Evolutionary conservation across 495 filamentous ascomycete genomes (phyloP).

Genomic region (Apodospora peruviana): DNA sequence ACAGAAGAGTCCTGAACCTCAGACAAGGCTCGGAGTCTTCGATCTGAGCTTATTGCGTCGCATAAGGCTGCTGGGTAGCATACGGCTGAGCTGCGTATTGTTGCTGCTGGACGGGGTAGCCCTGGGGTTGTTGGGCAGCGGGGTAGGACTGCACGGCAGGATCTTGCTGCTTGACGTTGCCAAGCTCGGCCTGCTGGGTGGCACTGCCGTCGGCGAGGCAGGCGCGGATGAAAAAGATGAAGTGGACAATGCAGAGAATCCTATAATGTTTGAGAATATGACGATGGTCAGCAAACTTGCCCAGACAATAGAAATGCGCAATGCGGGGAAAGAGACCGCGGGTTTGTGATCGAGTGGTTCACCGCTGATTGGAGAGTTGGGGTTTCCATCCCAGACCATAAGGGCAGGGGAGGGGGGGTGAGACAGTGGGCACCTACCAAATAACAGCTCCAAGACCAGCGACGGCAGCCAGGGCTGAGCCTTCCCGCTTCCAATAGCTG

Average conservation of each 20-base stretch:
- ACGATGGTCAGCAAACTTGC: not conserved
- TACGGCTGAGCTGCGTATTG: not conserved
- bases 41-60: not conserved
- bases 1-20: too few species aligned
- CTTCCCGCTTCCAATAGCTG: constrained; percentile 4
- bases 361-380: not conserved
- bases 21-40: too few species aligned
- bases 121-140: not conserved
- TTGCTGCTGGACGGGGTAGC: not conserved
- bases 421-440: constrained; percentile 21
- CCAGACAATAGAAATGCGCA: too few species aligned
- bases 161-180: constrained; percentile 22
- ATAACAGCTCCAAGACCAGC: constrained; percentile 35
- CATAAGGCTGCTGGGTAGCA: not conserved
- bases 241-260: constrained; percentile 29
- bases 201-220: constrained; percentile 15
- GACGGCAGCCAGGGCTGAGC: constrained; percentile 26
- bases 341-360: not conserved
- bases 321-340: not conserved
- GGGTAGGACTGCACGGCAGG: not conserved
- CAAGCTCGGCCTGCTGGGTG: constrained; percentile 23
- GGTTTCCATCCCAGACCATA: not conserved
- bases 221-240: constrained; percentile 31
- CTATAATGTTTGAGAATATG: constrained; percentile 6
- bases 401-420: not conserved